Conservation (phyloP, 129 eudicot genomes). For the Chrysanthemum lavandulifolium region DNA sequence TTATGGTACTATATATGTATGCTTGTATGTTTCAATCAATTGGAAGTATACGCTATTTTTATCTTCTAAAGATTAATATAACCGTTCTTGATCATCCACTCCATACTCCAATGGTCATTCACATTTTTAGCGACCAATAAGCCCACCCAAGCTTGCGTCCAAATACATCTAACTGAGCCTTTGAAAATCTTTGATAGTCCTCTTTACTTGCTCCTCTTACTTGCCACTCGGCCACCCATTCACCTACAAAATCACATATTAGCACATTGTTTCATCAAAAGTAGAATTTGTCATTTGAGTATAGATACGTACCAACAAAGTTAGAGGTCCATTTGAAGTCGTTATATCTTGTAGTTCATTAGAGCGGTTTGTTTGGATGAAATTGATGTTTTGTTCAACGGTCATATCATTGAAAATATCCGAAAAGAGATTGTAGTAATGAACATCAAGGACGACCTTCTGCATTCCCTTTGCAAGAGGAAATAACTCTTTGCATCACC, state of each 20-base stretch:
- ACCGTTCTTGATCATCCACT: slow-evolving; percentile 63
- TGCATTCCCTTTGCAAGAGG: slow-evolving; percentile 47
- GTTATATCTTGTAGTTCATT: slow-evolving; percentile 41
- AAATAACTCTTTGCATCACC: slow-evolving; percentile 55
- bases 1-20: too few species aligned
- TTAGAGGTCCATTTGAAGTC: slow-evolving; percentile 48
- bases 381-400: slow-evolving; percentile 51
- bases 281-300: background rate
- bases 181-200: slow-evolving; percentile 40
- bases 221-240: slow-evolving; percentile 69
- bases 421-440: slow-evolving; percentile 57
- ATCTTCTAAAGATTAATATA: slow-evolving; percentile 39
- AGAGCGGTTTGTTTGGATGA: slow-evolving; percentile 36
- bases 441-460: slow-evolving; percentile 55
- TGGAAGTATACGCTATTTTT: too few species aligned
- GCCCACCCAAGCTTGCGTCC: slow-evolving; percentile 76
- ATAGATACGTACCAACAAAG: slow-evolving; percentile 48
- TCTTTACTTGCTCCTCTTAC: slow-evolving; percentile 33
- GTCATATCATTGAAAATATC: slow-evolving; percentile 31
- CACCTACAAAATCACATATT: slow-evolving; percentile 42
- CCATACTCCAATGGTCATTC: slow-evolving; percentile 51
- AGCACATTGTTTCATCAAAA: background rate
- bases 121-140: slow-evolving; percentile 58
- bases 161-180: slow-evolving; percentile 53
- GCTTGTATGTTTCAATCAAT: background rate